Evolutionary conservation across 1,139 yeast genomes (phyloP).

Genomic region (Yamadazyma membranifaciens): DNA sequence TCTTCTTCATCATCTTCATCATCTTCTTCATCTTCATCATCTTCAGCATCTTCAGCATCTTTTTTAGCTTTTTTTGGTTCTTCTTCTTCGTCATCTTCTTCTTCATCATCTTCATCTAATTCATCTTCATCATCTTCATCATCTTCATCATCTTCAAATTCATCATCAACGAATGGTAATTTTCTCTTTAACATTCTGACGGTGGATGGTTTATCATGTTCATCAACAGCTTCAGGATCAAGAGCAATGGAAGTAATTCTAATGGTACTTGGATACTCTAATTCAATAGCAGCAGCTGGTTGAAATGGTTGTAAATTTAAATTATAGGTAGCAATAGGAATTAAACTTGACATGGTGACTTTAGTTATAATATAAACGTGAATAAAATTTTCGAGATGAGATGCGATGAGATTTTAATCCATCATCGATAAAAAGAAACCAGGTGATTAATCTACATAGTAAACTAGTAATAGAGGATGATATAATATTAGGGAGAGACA

Average conservation of each 20-base stretch:
- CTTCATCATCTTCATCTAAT: constrained; percentile 49
- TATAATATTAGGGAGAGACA: too few relatives aligned
- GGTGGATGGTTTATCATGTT: constrained; percentile 82
- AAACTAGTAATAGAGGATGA: too few relatives aligned
- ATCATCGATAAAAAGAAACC: too few relatives aligned
- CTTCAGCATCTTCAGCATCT: constrained; percentile 25
- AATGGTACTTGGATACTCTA: constrained; percentile 83
- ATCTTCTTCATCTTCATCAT: constrained; percentile 43
- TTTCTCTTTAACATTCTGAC: constrained; percentile 81
- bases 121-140: constrained; percentile 56
- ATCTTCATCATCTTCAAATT: constrained; percentile 40
- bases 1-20: constrained; percentile 60
- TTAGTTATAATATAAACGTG: background rate
- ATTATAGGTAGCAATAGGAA: constrained; percentile 85
- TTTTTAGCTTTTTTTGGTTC: constrained; percentile 21
- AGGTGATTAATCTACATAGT: too few relatives aligned
- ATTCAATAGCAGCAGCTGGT: constrained; percentile 84
- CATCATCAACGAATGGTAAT: constrained; percentile 50
- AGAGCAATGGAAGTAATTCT: constrained; percentile 94
- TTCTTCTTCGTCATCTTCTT: constrained; percentile 39
- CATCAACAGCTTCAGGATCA: constrained; percentile 82
- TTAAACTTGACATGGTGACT: constrained; percentile 55
- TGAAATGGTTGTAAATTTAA: constrained; percentile 81
- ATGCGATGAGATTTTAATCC: constrained; percentile 9
- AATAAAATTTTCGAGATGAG: constrained; percentile 13